Evolutionary conservation across 495 filamentous ascomycete genomes (phyloP).

Genomic region (Aspergillus bertholletiae): DNA sequence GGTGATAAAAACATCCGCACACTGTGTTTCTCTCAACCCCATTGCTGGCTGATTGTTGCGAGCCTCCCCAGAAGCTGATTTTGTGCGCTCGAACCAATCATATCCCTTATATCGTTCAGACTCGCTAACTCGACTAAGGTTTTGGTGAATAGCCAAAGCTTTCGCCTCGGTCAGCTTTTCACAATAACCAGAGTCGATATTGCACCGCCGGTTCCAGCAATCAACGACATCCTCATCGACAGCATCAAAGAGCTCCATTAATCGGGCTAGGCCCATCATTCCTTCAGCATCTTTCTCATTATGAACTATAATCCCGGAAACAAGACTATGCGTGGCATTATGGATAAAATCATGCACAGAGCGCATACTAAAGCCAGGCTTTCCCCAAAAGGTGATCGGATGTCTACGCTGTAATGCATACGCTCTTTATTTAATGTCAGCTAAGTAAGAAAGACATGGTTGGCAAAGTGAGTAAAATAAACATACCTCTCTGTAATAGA

Average conservation of each 20-base stretch:
- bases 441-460: neutral
- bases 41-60: slow-evolving; percentile 41
- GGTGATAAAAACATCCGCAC: slow-evolving; percentile 64
- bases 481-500: slow-evolving; percentile 56
- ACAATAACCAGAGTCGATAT: slow-evolving; percentile 29
- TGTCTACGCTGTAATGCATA: slow-evolving; percentile 67
- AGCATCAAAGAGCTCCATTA: slow-evolving; percentile 42
- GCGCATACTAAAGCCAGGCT: slow-evolving; percentile 34
- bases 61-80: slow-evolving; percentile 17
- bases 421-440: slow-evolving; percentile 37
- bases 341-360: slow-evolving; percentile 39
- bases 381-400: slow-evolving; percentile 38
- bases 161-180: slow-evolving; percentile 33
- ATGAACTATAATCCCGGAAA: slow-evolving; percentile 43
- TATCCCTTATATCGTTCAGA: slow-evolving; percentile 46
- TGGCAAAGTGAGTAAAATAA: neutral
- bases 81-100: slow-evolving; percentile 62
- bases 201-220: slow-evolving; percentile 41
- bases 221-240: slow-evolving; percentile 42
- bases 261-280: slow-evolving; percentile 39
- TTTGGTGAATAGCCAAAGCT: slow-evolving; percentile 33
- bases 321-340: slow-evolving; percentile 33
- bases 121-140: slow-evolving; percentile 27
- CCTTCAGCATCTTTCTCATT: slow-evolving; percentile 42
- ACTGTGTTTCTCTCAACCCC: slow-evolving; percentile 61